phyloP scores from a whole-genome alignment of 345 rosid genomes.

The Euclidium syriacum region DNA sequence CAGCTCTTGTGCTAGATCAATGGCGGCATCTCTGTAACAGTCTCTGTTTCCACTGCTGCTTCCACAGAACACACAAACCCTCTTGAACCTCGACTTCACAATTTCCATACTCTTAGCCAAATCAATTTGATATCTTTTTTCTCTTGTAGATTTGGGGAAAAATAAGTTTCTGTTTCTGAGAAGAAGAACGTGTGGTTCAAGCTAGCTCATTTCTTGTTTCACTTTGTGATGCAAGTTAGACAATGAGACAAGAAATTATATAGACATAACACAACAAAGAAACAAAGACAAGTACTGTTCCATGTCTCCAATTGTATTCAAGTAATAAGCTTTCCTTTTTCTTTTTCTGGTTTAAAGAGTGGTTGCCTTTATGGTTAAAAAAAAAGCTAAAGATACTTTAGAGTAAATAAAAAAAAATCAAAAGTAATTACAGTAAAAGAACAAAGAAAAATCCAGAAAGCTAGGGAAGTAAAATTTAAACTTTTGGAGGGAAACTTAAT shows the following conservation, averaged over 20 bases:
- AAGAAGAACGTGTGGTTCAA: constrained; percentile 25
- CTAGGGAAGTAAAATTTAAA: background rate
- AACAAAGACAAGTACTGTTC: constrained; percentile 24
- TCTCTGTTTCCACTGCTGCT: constrained; percentile 83
- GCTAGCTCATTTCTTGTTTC: constrained; percentile 27
- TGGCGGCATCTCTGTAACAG: constrained; percentile 74
- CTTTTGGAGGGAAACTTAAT: background rate
- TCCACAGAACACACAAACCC: constrained; percentile 77
- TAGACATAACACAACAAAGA: constrained; percentile 15
- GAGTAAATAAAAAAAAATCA: background rate
- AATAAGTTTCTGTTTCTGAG: background rate
- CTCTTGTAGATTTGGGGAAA: background rate
- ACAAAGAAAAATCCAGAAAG: background rate
- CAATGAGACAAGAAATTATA: constrained; percentile 24
- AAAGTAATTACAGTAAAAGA: background rate
- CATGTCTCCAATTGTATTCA: constrained; percentile 15
- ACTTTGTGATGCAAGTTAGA: constrained; percentile 30
- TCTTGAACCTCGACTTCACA: constrained; percentile 63
- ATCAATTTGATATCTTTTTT: background rate
- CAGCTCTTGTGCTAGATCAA: constrained; percentile 78
- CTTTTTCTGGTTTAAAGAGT: constrained; percentile 21
- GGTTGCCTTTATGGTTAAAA: constrained; percentile 1
- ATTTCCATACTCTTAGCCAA: constrained; percentile 15
- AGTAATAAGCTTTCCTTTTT: constrained; percentile 23
- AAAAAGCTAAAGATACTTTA: background rate